These are phyloP conservation scores for Aureobasidium sp. DNA, from an alignment of 2,329 filamentous ascomycete species.

Conservation along the genomic window DNA sequence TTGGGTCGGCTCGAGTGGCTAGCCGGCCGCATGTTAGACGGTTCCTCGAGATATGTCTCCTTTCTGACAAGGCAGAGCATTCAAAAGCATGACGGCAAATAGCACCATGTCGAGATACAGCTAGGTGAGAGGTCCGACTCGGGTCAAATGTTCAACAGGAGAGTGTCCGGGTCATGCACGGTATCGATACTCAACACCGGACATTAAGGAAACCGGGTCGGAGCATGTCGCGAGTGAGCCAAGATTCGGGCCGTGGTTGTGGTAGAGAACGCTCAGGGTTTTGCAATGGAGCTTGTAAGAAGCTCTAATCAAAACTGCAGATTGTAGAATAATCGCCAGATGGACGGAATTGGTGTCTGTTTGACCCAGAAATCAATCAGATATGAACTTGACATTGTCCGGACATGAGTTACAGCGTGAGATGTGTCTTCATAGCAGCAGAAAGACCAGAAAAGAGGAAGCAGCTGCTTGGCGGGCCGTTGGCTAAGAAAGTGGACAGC, in stretches of 20 bases:
- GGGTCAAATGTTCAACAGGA: background rate
- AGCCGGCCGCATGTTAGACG: background rate
- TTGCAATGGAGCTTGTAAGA: background rate
- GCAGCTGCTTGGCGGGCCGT: background rate
- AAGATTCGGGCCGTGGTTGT: background rate
- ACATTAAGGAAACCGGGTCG: slow-evolving; percentile 3
- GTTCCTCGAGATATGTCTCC: background rate
- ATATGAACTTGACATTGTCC: rapidly evolving
- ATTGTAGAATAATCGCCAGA: background rate
- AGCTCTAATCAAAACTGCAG: background rate
- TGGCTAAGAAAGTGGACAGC: background rate
- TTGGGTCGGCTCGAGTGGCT: slow-evolving; percentile 1
- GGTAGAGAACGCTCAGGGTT: background rate
- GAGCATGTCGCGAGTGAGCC: slow-evolving; percentile 1
- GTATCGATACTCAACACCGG: background rate
- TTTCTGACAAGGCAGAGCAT: background rate
- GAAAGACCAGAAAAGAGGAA: background rate
- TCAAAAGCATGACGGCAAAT: background rate
- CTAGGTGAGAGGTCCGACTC: background rate
- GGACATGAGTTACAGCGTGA: background rate
- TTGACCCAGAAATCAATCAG: background rate
- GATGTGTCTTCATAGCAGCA: background rate
- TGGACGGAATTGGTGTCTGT: too few relatives aligned
- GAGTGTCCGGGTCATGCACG: background rate
- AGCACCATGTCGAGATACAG: background rate